Evolutionary conservation across 148 eudicot species (phyloP).

Genomic region (Pharnaceum exiguum): DNA sequence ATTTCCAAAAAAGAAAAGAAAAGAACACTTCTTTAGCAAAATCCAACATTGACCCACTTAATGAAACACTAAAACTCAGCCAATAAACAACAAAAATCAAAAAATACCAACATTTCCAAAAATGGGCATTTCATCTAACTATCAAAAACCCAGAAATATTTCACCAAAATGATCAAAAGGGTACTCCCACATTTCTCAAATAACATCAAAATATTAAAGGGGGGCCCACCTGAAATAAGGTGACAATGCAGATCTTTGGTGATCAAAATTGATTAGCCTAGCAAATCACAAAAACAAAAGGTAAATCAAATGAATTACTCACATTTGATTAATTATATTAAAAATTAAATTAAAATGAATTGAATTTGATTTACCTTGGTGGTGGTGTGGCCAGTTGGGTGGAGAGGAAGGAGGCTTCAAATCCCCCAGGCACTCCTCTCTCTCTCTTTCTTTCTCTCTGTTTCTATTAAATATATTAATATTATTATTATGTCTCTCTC

Average conservation of each 20-base stretch:
- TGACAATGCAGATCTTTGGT: too few relatives aligned
- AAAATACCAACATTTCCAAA: too few relatives aligned
- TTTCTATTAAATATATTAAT: constrained; percentile 6
- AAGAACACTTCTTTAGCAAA: too few relatives aligned
- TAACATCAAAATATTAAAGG: background rate
- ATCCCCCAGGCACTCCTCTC: constrained; percentile 24
- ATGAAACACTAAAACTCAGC: constrained; percentile 12
- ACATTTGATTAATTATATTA: background rate
- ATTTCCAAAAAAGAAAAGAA: too few relatives aligned
- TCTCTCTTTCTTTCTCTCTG: background rate
- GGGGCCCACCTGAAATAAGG: constrained; percentile 18
- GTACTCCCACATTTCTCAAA: background rate
- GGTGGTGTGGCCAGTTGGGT: constrained; percentile 21
- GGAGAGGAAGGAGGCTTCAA: constrained; percentile 26
- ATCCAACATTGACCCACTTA: constrained; percentile 7
- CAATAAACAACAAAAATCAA: background rate
- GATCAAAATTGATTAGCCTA: too few relatives aligned
- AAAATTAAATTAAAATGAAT: background rate
- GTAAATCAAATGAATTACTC: background rate
- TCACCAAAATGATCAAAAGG: constrained; percentile 8
- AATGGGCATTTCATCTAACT: too few relatives aligned
- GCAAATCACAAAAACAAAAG: background rate
- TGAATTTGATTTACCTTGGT: constrained; percentile 10
- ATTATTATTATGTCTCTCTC: too few relatives aligned
- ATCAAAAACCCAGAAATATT: constrained; percentile 6